Evolutionary conservation across 2,329 filamentous ascomycete genomes (phyloP), one percentile per base, ranked within the genome.

Genomic region (Shiraia bambusicola): DNA sequence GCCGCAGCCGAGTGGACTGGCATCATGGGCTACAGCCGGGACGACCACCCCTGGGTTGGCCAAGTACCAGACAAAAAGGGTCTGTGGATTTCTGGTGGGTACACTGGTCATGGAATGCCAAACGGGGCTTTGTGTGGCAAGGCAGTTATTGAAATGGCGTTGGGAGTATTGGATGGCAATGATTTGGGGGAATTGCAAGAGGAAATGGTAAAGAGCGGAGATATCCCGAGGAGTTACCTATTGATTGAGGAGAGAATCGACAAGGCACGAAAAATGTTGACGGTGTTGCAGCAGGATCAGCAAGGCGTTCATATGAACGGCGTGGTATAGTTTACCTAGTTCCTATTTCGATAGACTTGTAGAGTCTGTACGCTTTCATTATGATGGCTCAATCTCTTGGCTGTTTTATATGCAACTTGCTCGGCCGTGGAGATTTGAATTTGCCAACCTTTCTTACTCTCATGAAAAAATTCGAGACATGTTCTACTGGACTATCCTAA

Each of bases 51-150:
- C 0, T 90, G 83, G 82, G 83, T 91, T 2, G 87, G 87, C 0
- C 67, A 70, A 8, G 78, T 90, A n/a, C 82, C 83, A 0, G 68
- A 77, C 4, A 72, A 67, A 13, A 62, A 74, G 2, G 82, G 83
- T 0, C 51, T 88, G 39, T 88, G 76, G 72, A 50, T 88, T 10
- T 78, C 77, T 47, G 84, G 76, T 2, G 86, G 83, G 3, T 88
- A 85, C 57, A 85, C 83, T 4, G 84, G 74, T 0, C 87, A 91
- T 64, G 87, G 87, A 0, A 89, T 90, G 86, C 85, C 86, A 14
- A 82, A 84, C 54, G 81, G 84, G 12, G 82, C 83, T 48, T 69
- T 88, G 28, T 82, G 79, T 53, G 87, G 78, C 2, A 79, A 82
- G 44, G 81, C 81, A 1, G 78, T 81, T 10, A 84, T 80, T 8